Base-by-base conservation (phyloP, 139 green algal species). In the Ettlia oleoabundans region DNA sequence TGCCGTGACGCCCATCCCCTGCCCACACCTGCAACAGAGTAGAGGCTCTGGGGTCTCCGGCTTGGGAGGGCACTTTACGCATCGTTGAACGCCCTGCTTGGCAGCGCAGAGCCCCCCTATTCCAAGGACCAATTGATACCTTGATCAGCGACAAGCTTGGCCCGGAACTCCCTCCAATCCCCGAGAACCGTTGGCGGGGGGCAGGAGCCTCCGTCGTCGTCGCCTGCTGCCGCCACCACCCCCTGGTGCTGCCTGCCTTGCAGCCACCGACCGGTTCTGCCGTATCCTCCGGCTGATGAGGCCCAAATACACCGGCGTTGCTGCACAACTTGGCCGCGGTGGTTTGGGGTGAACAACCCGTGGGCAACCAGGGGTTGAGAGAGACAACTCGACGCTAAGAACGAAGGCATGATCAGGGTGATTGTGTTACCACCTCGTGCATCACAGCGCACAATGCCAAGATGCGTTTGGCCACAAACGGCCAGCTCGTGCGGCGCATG, bases 1-100 rank as follows among this genome's bases (percentile, higher is more conserved):
- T 80, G 73, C 24, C 73, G 73, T 26, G 53, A 51, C 24, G 73
- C 73, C 73, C 73, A 80, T 6, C 73, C 73, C 55, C 21, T 65
- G 26, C 73, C 73, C 3, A 24, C 73, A 9, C 73, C 70, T 77
- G n/a, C 43, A 53, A 15, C 15, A 1, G 35, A 1, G 26, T 3
- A 28, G 6, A 24, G 10, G 6, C 21, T 18, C 40, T 1, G 26
- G 13, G 67, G 62, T 30, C 5, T 69, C 2, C 7, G n/a, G 28
- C 26, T 37, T 3, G 24, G 22, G 24, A 10, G n/a, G 24, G 26
- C 15, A 4, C 19, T 37, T 28, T 4, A 67, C 4, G 26, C 26
- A 55, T 5, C 67, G 43, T 24, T 53, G 21, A 6, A 13, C 63
- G 13, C 4, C 7, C 18, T 30, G 4, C 65, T 40, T 28, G 40